phyloP scores from a whole-genome alignment of 208 protist genomes.

The Leishmania braziliensis region DNA sequence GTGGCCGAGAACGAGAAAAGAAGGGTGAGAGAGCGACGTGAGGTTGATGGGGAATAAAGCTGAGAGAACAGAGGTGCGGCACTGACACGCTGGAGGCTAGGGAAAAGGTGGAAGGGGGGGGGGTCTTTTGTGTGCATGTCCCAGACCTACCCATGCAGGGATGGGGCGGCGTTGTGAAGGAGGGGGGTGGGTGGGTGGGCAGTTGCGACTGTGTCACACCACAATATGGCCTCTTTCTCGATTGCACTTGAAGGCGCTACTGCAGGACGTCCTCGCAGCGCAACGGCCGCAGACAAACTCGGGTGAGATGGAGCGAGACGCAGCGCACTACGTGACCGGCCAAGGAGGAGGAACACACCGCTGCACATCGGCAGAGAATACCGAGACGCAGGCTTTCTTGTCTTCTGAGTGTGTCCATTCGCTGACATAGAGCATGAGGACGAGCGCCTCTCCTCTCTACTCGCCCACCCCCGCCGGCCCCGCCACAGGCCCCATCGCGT shows the following conservation, averaged over 20 bases:
- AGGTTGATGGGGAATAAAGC: neutral
- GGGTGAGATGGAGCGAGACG: no score
- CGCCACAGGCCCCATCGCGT: neutral
- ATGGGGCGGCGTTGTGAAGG: neutral
- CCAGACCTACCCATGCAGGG: neutral
- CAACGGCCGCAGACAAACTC: no score
- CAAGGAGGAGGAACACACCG: no score
- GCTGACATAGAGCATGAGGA: neutral
- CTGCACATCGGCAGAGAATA: no score
- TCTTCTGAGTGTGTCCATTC: neutral
- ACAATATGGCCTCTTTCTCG: neutral
- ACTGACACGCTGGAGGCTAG: neutral
- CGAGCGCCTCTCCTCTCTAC: neutral
- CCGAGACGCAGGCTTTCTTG: no score
- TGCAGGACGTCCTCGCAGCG: neutral
- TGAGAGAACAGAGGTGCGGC: neutral
- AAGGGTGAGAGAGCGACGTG: neutral
- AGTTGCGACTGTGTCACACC: neutral
- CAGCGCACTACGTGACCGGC: no score
- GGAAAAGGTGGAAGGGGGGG: neutral
- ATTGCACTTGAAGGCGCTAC: neutral
- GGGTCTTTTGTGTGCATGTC: neutral
- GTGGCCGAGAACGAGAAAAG: neutral
- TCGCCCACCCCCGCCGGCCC: neutral
- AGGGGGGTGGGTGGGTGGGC: neutral